Evolutionary conservation across 192 early-diverging fungal genomes (phyloP).

Genomic region (Rhizophlyctis rosea): DNA sequence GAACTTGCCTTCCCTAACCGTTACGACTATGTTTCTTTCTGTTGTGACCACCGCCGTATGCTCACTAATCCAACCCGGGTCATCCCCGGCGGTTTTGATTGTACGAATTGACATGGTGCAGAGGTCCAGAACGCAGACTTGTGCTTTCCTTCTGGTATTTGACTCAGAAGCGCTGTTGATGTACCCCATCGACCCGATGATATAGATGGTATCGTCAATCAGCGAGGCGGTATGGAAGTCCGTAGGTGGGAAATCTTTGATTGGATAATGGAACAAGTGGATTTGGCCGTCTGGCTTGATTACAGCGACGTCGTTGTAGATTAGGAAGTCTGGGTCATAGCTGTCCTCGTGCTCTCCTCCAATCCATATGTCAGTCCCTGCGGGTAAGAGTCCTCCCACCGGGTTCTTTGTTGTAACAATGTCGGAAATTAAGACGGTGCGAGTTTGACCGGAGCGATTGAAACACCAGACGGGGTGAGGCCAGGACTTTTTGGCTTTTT

Average conservation of each 20-base stretch:
- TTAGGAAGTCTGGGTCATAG: not conserved
- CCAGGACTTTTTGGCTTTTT: no score
- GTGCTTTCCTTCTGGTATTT: no score
- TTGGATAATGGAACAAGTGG: not conserved
- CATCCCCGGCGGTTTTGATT: not conserved
- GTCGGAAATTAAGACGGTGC: no score
- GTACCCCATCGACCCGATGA: conserved; percentile 1
- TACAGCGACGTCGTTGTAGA: conserved; percentile 4
- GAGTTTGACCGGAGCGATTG: conserved; percentile 1
- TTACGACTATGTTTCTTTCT: conserved; percentile 1
- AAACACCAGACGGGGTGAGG: no score
- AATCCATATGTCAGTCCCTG: not conserved
- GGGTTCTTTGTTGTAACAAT: not conserved
- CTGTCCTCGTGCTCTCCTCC: not conserved
- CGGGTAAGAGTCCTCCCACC: not conserved
- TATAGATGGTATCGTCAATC: not conserved
- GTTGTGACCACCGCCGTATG: not conserved
- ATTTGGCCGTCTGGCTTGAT: not conserved
- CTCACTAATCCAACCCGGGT: conserved; percentile 1
- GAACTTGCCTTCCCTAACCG: no score
- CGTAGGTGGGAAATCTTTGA: not conserved
- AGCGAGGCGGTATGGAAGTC: not conserved
- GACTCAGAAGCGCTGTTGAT: no score
- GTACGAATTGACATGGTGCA: not conserved
- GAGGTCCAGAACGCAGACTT: conserved; percentile 6